These are phyloP conservation scores for Lepidopterella palustris DNA, from an alignment of 495 filamentous ascomycete species.

Conservation along the genomic window DNA sequence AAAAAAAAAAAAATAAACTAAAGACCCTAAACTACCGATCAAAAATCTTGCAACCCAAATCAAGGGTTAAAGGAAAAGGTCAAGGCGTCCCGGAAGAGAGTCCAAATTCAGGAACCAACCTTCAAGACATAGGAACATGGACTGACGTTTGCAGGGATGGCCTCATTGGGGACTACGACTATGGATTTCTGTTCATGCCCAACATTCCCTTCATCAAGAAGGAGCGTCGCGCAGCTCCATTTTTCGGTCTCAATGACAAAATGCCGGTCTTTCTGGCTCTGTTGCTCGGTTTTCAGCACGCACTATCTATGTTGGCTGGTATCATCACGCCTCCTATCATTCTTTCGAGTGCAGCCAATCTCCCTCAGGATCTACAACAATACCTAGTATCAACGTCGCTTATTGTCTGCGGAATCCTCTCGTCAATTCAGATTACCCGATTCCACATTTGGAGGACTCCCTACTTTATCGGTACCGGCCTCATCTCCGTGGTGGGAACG, in stretches of 20 bases:
- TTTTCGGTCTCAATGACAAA: slow-evolving; percentile 79
- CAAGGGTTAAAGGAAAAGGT: too few relatives aligned
- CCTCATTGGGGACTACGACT: slow-evolving; percentile 80
- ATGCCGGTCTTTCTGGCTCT: slow-evolving; percentile 76
- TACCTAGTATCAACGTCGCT: slow-evolving; percentile 87
- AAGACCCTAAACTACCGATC: too few relatives aligned
- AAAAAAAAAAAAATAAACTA: too few relatives aligned
- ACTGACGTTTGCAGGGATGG: slow-evolving; percentile 50
- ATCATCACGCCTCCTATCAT: slow-evolving; percentile 78
- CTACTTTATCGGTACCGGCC: slow-evolving; percentile 80
- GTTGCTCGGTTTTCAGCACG: slow-evolving; percentile 65
- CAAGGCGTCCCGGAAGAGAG: too few relatives aligned
- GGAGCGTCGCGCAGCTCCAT: slow-evolving; percentile 57
- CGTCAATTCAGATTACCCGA: slow-evolving; percentile 75
- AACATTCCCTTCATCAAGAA: slow-evolving; percentile 78
- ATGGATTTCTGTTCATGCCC: slow-evolving; percentile 69
- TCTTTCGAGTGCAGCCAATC: slow-evolving; percentile 64
- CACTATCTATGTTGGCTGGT: slow-evolving; percentile 57
- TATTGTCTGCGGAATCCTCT: slow-evolving; percentile 78
- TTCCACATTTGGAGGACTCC: slow-evolving; percentile 73
- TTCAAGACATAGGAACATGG: background rate
- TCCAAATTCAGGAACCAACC: too few relatives aligned
- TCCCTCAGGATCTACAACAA: slow-evolving; percentile 53
- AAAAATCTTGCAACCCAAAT: too few relatives aligned
- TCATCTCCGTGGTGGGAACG: slow-evolving; percentile 86